Percentiles rank a stretch among this genome's conserved stretches.
These are phyloP conservation scores for Phytophthora citrophthora DNA, from an alignment of 352 stramenopile species.

Conservation along the genomic window DNA sequence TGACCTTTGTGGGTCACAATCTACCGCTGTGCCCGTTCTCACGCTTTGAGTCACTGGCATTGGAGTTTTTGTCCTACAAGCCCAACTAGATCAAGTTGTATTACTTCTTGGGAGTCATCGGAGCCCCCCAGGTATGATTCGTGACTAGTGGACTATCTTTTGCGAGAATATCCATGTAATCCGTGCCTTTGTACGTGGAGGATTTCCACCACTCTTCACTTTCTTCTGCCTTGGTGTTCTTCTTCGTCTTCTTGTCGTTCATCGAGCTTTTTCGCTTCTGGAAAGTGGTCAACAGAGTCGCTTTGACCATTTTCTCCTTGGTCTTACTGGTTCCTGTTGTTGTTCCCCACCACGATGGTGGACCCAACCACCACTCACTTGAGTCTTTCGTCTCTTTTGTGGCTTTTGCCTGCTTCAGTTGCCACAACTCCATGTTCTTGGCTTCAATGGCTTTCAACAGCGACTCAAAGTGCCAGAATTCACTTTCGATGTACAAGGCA, in stretches of 20 bases:
- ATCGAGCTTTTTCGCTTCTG: constrained; percentile 28
- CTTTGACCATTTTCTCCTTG: constrained; percentile 34
- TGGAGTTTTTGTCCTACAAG: constrained; percentile 55
- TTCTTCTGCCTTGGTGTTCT: constrained; percentile 9
- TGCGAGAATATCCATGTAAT: constrained; percentile 56
- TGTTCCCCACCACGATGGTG: constrained; percentile 69
- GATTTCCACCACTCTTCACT: constrained; percentile 68
- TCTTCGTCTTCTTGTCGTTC: constrained; percentile 1
- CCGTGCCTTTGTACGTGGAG: constrained; percentile 73
- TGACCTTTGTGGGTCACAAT: constrained; percentile 63
- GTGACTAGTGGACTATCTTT: constrained; percentile 41
- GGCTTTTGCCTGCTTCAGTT: constrained; percentile 39
- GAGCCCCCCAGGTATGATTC: constrained; percentile 51
- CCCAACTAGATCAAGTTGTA: constrained; percentile 7
- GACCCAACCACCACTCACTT: constrained; percentile 68
- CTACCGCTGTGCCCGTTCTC: constrained; percentile 64
- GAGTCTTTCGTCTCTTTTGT: constrained; percentile 29
- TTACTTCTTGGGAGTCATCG: constrained; percentile 28
- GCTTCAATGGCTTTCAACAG: constrained; percentile 78
- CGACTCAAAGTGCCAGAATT: constrained; percentile 86
- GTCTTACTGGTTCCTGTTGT: constrained; percentile 11
- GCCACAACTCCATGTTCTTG: constrained; percentile 70
- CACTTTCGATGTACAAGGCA: constrained; percentile 77
- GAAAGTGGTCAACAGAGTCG: constrained; percentile 25
- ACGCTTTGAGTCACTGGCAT: constrained; percentile 63